Base-by-base conservation (phyloP, 768 basidiomycete species). In the Lactarius trivialis region DNA sequence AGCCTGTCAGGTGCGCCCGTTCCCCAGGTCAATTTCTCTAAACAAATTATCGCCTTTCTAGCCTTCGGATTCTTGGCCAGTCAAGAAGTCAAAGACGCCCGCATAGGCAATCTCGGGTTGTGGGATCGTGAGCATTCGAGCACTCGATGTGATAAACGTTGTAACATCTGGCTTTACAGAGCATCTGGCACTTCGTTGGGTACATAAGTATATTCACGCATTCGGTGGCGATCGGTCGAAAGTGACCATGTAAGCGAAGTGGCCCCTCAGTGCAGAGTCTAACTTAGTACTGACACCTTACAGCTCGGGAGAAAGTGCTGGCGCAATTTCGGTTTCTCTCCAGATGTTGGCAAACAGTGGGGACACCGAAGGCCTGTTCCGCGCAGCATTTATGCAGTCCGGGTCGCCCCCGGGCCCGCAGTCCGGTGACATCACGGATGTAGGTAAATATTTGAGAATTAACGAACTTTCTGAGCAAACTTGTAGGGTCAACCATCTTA, bases 151-250 rank as follows among this genome's bases (percentile, higher is more conserved):
- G 19, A 19, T 9, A 26, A 15, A 39, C 2, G 6, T 19, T 26
- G 7, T 19, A 32, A 32, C 32, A 32, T 32, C 8, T 32, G 32
- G 32, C 32, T 32, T 32, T 8, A 32, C 3, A 32, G 32, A 32
- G 32, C 32, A 8, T 32, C 32, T 32, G 32, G 32, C 32, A 32
- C 32, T 32, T 32, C 32, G 32, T 32, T 32, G 32, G 32, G 32
- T 32, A n/a, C n/a, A n/a, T n/a, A n/a, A n/a, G n/a, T n/a, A n/a
- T n/a, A n/a, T n/a, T n/a, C n/a, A n/a, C n/a, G 32, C 32, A 32
- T 89, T 87, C 66, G 85, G 86, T 1, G 86, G 88, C 9, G 84
- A 88, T 70, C 79, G 81, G 0, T 70, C 69, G 7, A 84, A 82
- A 70, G 84, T 85, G 1, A 83, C 82, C 0, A 78, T 83, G 79